Evolutionary conservation across 2,329 filamentous ascomycete species (phyloP).

Genomic region (Dothidotthia symphoricarpi): DNA sequence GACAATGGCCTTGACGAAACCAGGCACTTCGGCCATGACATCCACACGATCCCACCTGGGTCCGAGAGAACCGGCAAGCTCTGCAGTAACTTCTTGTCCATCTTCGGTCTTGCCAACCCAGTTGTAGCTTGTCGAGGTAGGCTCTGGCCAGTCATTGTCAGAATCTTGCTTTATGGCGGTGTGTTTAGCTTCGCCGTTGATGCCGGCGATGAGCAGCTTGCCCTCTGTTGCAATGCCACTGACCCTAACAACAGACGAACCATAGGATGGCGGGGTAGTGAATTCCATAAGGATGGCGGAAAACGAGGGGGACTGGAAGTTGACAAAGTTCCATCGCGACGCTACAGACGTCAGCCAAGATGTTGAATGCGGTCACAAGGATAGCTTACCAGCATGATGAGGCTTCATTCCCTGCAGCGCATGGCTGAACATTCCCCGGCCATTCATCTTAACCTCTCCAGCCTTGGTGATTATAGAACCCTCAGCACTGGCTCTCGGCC

Average conservation of each 20-base stretch:
- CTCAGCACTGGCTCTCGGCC: constrained; percentile 80
- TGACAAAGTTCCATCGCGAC: constrained; percentile 86
- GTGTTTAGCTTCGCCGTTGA: constrained; percentile 65
- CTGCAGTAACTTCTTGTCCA: constrained; percentile 68
- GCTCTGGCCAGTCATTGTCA: constrained; percentile 86
- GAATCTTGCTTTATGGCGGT: constrained; percentile 67
- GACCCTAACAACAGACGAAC: constrained; percentile 76
- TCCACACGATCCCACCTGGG: constrained; percentile 78
- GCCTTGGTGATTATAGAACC: constrained; percentile 82
- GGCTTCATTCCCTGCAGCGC: constrained; percentile 98
- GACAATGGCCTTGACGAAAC: constrained; percentile 92
- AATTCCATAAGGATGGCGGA: constrained; percentile 95
- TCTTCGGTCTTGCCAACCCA: constrained; percentile 80
- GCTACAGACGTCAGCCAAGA: constrained; percentile 47
- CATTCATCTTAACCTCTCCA: constrained; percentile 77
- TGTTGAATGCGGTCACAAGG: background rate
- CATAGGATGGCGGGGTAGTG: constrained; percentile 90
- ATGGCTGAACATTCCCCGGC: constrained; percentile 75
- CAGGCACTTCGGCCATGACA: constrained; percentile 94
- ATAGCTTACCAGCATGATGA: constrained; percentile 73
- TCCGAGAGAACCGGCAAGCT: constrained; percentile 67
- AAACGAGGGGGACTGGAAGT: constrained; percentile 84
- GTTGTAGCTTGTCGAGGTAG: constrained; percentile 68
- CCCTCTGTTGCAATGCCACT: constrained; percentile 79
- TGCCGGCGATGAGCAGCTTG: constrained; percentile 73